phyloP scores from a whole-genome alignment of 176 grass and related monocot species.

The Saccharum officinarum region DNA sequence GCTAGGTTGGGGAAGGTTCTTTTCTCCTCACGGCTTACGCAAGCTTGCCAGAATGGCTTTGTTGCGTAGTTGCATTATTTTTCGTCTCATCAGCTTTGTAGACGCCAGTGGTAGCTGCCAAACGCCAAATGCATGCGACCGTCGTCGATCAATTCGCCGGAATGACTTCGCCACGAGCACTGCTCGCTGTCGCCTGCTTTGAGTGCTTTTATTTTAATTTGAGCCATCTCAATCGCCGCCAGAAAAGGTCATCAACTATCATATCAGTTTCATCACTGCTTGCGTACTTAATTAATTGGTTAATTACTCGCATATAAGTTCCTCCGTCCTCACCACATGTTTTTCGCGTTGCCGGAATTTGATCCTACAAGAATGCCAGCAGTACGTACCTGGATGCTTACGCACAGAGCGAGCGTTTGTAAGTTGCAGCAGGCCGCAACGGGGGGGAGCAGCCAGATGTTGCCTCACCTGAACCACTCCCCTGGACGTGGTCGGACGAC shows the following conservation, averaged over 20 bases:
- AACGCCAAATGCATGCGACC: background rate
- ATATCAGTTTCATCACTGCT: background rate
- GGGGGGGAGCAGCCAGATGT: background rate
- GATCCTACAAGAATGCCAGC: too few species aligned
- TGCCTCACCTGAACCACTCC: constrained; percentile 32
- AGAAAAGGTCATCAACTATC: background rate
- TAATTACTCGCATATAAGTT: background rate
- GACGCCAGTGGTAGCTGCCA: background rate
- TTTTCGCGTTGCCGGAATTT: too few species aligned
- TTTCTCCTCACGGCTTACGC: too few species aligned
- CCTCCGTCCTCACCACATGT: too few species aligned
- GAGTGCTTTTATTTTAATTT: background rate
- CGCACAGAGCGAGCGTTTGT: background rate
- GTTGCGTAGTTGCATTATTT: too few species aligned
- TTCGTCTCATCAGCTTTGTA: background rate
- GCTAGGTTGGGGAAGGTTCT: too few species aligned
- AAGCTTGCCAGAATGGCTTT: too few species aligned
- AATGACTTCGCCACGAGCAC: background rate
- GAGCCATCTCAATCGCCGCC: background rate
- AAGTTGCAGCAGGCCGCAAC: background rate
- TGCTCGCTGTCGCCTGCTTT: background rate
- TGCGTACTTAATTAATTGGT: background rate
- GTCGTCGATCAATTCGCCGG: background rate
- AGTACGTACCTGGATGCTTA: background rate
- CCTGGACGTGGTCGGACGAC: too few species aligned